Evolutionary conservation across 2,329 filamentous ascomycete genomes (phyloP).

Genomic region (Cryoendolithus antarcticus): DNA sequence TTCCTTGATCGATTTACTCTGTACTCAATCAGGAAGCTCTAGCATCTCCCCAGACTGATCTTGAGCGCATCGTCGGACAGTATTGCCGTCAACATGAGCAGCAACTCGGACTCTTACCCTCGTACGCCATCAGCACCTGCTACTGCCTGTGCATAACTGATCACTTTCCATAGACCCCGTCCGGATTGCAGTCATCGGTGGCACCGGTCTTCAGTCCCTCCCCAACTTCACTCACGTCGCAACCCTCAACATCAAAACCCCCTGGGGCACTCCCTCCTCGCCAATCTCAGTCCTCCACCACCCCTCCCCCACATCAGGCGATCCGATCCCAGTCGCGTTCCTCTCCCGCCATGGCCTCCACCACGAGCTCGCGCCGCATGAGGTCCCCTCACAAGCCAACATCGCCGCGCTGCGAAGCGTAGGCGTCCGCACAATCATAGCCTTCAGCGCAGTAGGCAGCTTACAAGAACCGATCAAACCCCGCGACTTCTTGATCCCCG

Average conservation of each 20-base stretch:
- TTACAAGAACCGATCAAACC: slow-evolving; percentile 87
- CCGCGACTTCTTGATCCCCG: slow-evolving; percentile 90
- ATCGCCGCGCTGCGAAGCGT: slow-evolving; percentile 90
- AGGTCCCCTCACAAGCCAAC: slow-evolving; percentile 90
- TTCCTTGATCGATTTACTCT: too few species aligned
- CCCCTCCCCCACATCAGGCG: slow-evolving; percentile 49
- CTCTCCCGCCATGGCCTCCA: slow-evolving; percentile 80
- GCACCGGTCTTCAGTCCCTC: slow-evolving; percentile 81
- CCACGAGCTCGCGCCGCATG: slow-evolving; percentile 85
- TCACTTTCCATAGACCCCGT: slow-evolving; percentile 28
- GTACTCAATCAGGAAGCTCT: too few species aligned
- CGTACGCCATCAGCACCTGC: too few species aligned
- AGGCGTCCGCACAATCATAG: slow-evolving; percentile 81
- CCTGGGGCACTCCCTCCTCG: slow-evolving; percentile 72
- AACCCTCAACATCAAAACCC: slow-evolving; percentile 62
- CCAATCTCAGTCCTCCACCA: slow-evolving; percentile 83
- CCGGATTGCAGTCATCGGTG: slow-evolving; percentile 44
- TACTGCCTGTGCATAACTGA: too few species aligned
- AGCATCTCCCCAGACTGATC: too few species aligned
- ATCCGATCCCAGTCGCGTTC: slow-evolving; percentile 63
- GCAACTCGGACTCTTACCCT: too few species aligned
- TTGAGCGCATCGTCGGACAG: too few species aligned
- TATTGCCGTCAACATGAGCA: too few species aligned
- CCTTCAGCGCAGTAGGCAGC: slow-evolving; percentile 89
- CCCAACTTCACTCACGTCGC: slow-evolving; percentile 79